Conservation (phyloP, 768 basidiomycete species). For the Leccinum longicurvipes region DNA sequence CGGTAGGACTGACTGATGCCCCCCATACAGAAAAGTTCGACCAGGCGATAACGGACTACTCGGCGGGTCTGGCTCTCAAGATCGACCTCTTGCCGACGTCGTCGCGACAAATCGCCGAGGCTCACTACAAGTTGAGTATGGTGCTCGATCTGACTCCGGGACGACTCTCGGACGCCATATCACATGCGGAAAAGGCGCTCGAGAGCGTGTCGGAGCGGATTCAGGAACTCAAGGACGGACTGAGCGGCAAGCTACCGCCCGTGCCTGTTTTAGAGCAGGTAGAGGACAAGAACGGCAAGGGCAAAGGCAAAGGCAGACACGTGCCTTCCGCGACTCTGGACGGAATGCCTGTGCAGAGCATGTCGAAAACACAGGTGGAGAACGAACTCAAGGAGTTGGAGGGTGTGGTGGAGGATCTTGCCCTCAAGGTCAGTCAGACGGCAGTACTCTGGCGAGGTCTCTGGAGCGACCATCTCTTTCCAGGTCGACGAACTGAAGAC, state of each 20-base stretch:
- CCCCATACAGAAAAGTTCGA: conserved; percentile 84
- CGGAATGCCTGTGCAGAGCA: conserved; percentile 56
- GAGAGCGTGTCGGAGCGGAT: conserved; percentile 74
- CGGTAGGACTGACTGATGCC: neutral
- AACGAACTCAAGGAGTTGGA: conserved; percentile 76
- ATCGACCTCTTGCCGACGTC: conserved; percentile 69
- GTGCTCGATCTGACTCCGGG: conserved; percentile 89
- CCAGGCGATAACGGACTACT: conserved; percentile 88
- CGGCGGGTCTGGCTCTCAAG: conserved; percentile 73
- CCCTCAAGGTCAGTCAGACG: conserved; percentile 60
- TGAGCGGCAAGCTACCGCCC: conserved; percentile 32
- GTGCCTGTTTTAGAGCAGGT: conserved; percentile 33
- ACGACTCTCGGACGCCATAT: conserved; percentile 75
- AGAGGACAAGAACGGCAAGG: conserved; percentile 62
- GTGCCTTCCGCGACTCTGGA: conserved; percentile 24
- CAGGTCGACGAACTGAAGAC: conserved; percentile 91
- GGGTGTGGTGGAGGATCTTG: conserved; percentile 75
- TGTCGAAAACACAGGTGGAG: conserved; percentile 73
- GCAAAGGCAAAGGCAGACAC: conserved; percentile 57
- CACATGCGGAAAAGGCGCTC: conserved; percentile 76
- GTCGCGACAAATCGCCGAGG: conserved; percentile 92
- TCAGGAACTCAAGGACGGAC: conserved; percentile 50
- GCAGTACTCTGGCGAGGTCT: neutral
- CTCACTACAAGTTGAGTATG: conserved; percentile 91
- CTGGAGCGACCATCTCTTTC: neutral